Evolutionary conservation across 2,329 filamentous ascomycete genomes (phyloP).

Genomic region (Stemphylium beticola): DNA sequence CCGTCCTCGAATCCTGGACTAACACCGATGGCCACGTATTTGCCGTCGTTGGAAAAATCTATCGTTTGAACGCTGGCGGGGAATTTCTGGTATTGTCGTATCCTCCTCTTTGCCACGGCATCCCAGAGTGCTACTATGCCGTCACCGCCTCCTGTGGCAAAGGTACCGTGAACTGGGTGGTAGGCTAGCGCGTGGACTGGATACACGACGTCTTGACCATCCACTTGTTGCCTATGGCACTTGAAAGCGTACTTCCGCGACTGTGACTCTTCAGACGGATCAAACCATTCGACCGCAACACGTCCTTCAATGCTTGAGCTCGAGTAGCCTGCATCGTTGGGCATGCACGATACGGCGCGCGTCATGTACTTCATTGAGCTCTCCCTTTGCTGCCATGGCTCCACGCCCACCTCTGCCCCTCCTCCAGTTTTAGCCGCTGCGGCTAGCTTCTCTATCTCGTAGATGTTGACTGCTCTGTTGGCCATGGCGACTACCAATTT

Average conservation of each 20-base stretch:
- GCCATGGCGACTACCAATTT: constrained; percentile 97
- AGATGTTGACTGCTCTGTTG: constrained; percentile 90
- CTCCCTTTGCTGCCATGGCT: constrained; percentile 92
- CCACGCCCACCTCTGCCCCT: constrained; percentile 56
- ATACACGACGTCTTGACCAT: constrained; percentile 81
- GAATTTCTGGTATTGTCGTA: constrained; percentile 87
- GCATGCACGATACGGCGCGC: constrained; percentile 92
- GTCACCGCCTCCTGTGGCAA: constrained; percentile 88
- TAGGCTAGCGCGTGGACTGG: constrained; percentile 90
- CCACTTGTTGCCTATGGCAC: constrained; percentile 82
- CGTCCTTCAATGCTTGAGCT: constrained; percentile 92
- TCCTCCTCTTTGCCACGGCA: constrained; percentile 84
- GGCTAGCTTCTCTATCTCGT: constrained; percentile 76
- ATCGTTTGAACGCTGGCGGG: constrained; percentile 78
- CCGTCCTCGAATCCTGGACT: constrained; percentile 90
- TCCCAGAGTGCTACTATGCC: constrained; percentile 94
- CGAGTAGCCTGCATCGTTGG: constrained; percentile 91
- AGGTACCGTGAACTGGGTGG: constrained; percentile 81
- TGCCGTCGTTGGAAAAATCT: constrained; percentile 78
- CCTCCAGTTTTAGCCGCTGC: constrained; percentile 35
- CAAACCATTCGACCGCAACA: constrained; percentile 98
- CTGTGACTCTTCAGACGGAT: constrained; percentile 84
- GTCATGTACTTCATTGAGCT: constrained; percentile 97
- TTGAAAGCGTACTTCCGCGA: constrained; percentile 98
- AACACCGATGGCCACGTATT: constrained; percentile 77